Evolutionary conservation across 1,284 basidiomycete genomes (phyloP).

Genomic region (Hypsizygus ulmarius): DNA sequence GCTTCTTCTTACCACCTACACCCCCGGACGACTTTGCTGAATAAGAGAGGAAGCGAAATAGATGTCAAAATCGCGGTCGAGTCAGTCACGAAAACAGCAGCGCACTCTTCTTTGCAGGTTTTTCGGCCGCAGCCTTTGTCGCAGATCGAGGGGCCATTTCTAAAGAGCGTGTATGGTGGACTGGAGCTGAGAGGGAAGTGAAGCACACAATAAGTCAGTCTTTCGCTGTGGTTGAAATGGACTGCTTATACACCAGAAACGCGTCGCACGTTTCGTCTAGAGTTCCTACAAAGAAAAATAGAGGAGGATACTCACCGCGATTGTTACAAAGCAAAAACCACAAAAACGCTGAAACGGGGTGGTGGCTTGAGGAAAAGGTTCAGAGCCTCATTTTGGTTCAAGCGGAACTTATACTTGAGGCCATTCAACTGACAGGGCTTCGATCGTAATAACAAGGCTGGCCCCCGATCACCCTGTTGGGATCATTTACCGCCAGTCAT

Average conservation of each 20-base stretch:
- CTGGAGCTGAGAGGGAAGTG: background rate
- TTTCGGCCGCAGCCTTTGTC: conserved; percentile 31
- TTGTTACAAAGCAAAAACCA: conserved; percentile 4
- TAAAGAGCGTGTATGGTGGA: conserved; percentile 12
- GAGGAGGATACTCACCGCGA: conserved; percentile 6
- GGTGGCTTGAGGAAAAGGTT: conserved; percentile 34
- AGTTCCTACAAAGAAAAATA: conserved; percentile 8
- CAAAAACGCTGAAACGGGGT: conserved; percentile 14
- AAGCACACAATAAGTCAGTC: conserved; percentile 4
- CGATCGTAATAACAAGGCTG: conserved; percentile 31
- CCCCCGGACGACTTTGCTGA: conserved; percentile 36
- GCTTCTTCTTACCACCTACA: conserved; percentile 39
- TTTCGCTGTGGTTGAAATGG: conserved; percentile 1
- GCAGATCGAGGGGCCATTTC: conserved; percentile 34
- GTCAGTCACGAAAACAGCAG: conserved; percentile 9
- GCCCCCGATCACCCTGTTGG: conserved; percentile 35
- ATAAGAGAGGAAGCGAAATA: conserved; percentile 8
- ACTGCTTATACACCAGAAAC: conserved; percentile 4
- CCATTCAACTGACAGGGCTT: conserved; percentile 43
- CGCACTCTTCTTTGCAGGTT: conserved; percentile 41
- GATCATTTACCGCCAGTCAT: background rate
- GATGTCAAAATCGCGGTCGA: conserved; percentile 1
- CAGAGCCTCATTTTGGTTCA: conserved; percentile 39
- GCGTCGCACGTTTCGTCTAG: conserved; percentile 4
- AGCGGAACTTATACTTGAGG: conserved; percentile 43